Conservation (phyloP, 257 asterid species). For the Jasminum sambac region DNA sequence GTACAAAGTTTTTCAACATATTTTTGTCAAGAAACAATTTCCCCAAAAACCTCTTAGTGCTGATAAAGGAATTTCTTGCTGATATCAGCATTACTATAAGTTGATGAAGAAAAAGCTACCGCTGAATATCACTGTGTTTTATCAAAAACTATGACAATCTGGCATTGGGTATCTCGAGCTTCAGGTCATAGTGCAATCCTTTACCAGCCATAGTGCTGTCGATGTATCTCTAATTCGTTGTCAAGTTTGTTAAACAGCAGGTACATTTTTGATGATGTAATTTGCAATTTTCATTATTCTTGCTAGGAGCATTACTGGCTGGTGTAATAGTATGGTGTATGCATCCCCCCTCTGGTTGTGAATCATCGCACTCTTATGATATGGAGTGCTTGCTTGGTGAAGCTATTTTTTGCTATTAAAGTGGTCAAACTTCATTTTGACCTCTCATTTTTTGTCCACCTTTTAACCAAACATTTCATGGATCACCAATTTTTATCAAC, state of each 20-base stretch:
- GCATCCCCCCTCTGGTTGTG: neutral
- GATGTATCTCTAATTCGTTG: neutral
- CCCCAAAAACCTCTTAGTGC: neutral
- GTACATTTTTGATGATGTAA: neutral
- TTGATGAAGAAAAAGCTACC: neutral
- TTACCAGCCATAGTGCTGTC: neutral
- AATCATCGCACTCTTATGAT: neutral
- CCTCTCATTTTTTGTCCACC: no score
- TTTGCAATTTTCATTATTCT: neutral
- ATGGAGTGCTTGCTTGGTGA: no score
- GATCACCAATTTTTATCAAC: no score
- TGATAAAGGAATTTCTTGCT: neutral
- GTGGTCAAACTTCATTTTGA: no score
- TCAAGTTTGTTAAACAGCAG: neutral
- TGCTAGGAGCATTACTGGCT: neutral
- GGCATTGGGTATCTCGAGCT: neutral
- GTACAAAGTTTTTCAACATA: no score
- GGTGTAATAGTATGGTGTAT: neutral
- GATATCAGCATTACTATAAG: neutral
- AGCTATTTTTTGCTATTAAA: no score
- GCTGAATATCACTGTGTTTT: neutral
- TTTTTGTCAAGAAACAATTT: no score
- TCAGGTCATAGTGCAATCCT: neutral
- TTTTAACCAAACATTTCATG: no score
- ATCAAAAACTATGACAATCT: neutral